These are phyloP conservation scores for Tinospora cordifolia DNA, from an alignment of 164 flowering plant species.

Conservation along the genomic window DNA sequence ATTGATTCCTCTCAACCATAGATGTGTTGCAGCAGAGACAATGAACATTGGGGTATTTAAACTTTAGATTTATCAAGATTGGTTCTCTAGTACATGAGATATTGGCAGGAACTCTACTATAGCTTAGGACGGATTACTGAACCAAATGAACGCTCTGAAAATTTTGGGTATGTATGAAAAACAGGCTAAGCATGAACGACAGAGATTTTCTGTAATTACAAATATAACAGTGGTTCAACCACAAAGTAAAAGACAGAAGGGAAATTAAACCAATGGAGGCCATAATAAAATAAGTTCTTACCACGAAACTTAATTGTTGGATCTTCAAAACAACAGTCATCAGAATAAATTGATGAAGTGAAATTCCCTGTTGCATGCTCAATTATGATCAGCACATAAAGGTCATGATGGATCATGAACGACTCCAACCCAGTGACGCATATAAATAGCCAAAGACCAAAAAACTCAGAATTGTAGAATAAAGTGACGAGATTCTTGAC, in stretches of 20 bases:
- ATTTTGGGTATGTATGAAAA: too few relatives aligned
- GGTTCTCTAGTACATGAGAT: neutral
- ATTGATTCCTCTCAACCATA: neutral
- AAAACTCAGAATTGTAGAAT: too few relatives aligned
- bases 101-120: neutral
- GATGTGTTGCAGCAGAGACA: neutral
- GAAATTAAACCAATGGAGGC: neutral
- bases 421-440: neutral
- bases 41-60: neutral
- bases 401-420: too few relatives aligned
- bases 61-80: neutral
- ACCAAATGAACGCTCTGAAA: too few relatives aligned
- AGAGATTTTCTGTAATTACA: neutral
- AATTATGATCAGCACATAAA: too few relatives aligned
- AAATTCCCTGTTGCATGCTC: slow-evolving; percentile 43
- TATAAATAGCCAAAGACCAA: neutral
- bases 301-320: slow-evolving; percentile 84
- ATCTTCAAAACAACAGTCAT: slow-evolving; percentile 84
- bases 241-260: neutral
- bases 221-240: neutral
- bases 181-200: too few relatives aligned
- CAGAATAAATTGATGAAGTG: slow-evolving; percentile 60
- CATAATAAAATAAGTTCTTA: slow-evolving; percentile 16
- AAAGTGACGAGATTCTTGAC: too few relatives aligned
- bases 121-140: neutral